phyloP scores from a whole-genome alignment of 2,329 filamentous ascomycete genomes.

The Epichloe sibirici region DNA sequence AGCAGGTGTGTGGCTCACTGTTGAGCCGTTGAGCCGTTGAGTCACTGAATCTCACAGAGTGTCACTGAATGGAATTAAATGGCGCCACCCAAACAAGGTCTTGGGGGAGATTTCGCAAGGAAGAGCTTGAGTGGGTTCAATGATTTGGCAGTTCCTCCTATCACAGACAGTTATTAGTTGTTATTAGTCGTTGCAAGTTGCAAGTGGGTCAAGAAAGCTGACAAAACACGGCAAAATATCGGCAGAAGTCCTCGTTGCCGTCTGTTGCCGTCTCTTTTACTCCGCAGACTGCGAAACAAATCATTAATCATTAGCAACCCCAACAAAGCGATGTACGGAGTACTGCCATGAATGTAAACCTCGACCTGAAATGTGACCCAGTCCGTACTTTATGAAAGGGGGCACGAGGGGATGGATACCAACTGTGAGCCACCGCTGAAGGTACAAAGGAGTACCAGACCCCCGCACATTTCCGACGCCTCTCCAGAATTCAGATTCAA shows the following conservation, averaged over 20 bases:
- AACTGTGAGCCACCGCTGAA: conserved; percentile 23
- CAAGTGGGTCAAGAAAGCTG: too few species aligned
- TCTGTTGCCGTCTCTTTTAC: conserved; percentile 1
- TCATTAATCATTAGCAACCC: conserved; percentile 13
- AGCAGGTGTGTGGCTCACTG: not conserved
- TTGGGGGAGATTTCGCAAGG: too few species aligned
- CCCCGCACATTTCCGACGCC: not conserved
- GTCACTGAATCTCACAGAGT: not conserved
- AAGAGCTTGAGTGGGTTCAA: too few species aligned
- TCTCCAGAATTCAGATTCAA: not conserved
- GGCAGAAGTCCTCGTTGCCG: too few species aligned
- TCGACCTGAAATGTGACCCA: conserved; percentile 18
- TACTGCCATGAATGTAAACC: conserved; percentile 19
- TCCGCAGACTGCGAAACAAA: conserved; percentile 20
- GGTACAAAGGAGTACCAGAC: conserved; percentile 21
- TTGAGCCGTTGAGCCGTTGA: too few species aligned
- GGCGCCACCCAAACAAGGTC: too few species aligned
- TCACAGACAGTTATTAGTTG: too few species aligned
- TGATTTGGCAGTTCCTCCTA: too few species aligned
- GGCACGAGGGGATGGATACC: conserved; percentile 8
- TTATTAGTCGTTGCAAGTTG: too few species aligned
- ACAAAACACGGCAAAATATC: too few species aligned
- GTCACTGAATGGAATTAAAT: too few species aligned
- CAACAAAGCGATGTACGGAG: not conserved
- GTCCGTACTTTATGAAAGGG: conserved; percentile 22